Base-by-base conservation (phyloP, 2,329 filamentous ascomycete genomes). In the Lecanoromycetidae sp. region DNA sequence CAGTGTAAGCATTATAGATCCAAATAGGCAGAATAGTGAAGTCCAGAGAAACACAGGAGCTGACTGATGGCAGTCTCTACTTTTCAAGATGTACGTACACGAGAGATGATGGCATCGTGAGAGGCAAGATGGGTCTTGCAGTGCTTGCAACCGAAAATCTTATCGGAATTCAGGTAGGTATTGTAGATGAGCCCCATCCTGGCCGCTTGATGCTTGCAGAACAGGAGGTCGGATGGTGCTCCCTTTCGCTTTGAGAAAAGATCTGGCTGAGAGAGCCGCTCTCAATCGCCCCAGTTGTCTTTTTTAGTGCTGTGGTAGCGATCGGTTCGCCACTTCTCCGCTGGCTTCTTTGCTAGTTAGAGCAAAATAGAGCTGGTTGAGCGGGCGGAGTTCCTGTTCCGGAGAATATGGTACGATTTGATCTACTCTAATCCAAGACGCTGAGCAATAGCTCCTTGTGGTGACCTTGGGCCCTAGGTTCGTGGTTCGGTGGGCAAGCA, bases 81-180 rank as follows among this genome's bases (percentile, higher is more conserved):
- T 34, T 52, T 39, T 22, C 17, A 34, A 23, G 43, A 38, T 40
- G 25, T 17, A 67, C 82, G 60, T 70, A 96, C 90, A 59, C 87
- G 75, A 61, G 87, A 94, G 55, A 96, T 87, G 56, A 98, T 95
- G 60, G 95, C 87, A 57, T 96, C 87, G 58, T 94, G 87, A 63
- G 94, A 91, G 26, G 88, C 83, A 15, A 98, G 78, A 62, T 98
- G 91, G 6, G 91, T 86, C 66, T 95, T 95, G 79, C 91, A 98
- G 59, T 76, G 77, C 71, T 90, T 90, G 77, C 85, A 95, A 55
- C 86, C 87, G 65, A 91, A 94, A 62, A 95, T 90, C 67, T 85
- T 85, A 66, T 74, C 77, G 61, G 84, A 83, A 65, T 80, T 85
- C 55, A 94, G 80, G 65, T 94, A 95, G 52, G 84, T 80, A 68